Conservation (phyloP, 371 early-diverging fungal genomes). For the Zychaea mexicana region DNA sequence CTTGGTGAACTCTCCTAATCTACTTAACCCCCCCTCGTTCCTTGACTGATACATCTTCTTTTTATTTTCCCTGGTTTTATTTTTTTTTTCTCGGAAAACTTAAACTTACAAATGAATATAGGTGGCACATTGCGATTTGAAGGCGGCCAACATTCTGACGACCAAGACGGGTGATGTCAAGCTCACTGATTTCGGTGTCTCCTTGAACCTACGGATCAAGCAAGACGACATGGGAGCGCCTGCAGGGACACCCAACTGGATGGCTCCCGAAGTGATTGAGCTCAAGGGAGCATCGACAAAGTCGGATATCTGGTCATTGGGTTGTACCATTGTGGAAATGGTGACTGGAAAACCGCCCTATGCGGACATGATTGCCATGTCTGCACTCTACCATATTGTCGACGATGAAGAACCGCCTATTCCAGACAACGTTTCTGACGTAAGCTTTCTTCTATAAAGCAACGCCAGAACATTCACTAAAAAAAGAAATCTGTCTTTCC, state of each 20-base stretch:
- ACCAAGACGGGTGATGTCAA: conserved; percentile 92
- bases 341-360: conserved; percentile 89
- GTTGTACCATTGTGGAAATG: conserved; percentile 88
- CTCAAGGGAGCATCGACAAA: conserved; percentile 78
- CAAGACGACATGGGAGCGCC: conserved; percentile 64
- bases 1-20: too few species aligned
- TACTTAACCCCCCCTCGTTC: too few species aligned
- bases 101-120: conserved; percentile 13
- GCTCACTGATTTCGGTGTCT: conserved; percentile 93
- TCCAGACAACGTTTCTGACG: conserved; percentile 71
- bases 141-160: conserved; percentile 91
- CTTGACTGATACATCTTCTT: background rate
- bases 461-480: background rate
- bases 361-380: conserved; percentile 78
- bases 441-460: conserved; percentile 18
- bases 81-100: background rate
- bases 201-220: conserved; percentile 72
- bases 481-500: too few species aligned
- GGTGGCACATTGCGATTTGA: conserved; percentile 94
- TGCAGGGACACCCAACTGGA: conserved; percentile 96
- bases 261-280: conserved; percentile 96
- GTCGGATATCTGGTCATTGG: conserved; percentile 90
- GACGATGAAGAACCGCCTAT: conserved; percentile 84
- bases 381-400: conserved; percentile 87
- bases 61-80: background rate